A percentile compares a stretch with the other conserved stretches of the same genome.
Conservation (phyloP, 768 basidiomycete genomes). For the Calvatia gigantea region DNA sequence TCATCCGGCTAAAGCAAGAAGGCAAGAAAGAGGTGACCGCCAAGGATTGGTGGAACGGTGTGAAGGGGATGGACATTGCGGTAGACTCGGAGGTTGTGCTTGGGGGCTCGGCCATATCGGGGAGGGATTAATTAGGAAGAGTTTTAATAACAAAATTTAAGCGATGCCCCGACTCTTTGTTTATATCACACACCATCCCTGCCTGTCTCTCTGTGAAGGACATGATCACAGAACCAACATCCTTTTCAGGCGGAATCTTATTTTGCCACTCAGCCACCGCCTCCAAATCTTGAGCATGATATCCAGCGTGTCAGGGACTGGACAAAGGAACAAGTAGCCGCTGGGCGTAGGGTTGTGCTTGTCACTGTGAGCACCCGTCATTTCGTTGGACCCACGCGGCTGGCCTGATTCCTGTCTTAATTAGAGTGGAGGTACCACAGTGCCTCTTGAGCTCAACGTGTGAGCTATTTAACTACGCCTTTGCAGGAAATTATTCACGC, state of each 20-base stretch:
- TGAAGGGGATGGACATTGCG: slow-evolving; percentile 21
- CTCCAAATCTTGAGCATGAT: slow-evolving; percentile 67
- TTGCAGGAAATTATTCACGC: slow-evolving; percentile 14
- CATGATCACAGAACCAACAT: slow-evolving; percentile 32
- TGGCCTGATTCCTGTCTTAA: slow-evolving; percentile 11
- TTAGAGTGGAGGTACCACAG: slow-evolving; percentile 97
- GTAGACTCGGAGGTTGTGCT: slow-evolving; percentile 7
- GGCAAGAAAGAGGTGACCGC: slow-evolving; percentile 51
- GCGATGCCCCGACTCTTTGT: background rate
- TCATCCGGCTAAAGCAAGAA: slow-evolving; percentile 59
- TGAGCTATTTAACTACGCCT: slow-evolving; percentile 47
- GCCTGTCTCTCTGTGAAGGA: background rate
- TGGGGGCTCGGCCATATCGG: slow-evolving; percentile 1
- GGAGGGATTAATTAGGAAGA: slow-evolving; percentile 7
- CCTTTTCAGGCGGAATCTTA: slow-evolving; percentile 88
- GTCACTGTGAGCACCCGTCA: slow-evolving; percentile 70
- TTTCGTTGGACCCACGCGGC: background rate
- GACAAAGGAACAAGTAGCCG: slow-evolving; percentile 58
- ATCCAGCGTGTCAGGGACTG: slow-evolving; percentile 65
- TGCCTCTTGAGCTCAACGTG: slow-evolving; percentile 98
- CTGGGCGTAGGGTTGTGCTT: slow-evolving; percentile 78
- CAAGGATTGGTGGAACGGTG: slow-evolving; percentile 80
- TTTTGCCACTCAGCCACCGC: slow-evolving; percentile 84
- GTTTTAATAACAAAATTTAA: slow-evolving; percentile 9
- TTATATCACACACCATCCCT: background rate